Evolutionary conservation across 2,329 filamentous ascomycete genomes (phyloP).

Genomic region (Coniochaeta hoffmannii): DNA sequence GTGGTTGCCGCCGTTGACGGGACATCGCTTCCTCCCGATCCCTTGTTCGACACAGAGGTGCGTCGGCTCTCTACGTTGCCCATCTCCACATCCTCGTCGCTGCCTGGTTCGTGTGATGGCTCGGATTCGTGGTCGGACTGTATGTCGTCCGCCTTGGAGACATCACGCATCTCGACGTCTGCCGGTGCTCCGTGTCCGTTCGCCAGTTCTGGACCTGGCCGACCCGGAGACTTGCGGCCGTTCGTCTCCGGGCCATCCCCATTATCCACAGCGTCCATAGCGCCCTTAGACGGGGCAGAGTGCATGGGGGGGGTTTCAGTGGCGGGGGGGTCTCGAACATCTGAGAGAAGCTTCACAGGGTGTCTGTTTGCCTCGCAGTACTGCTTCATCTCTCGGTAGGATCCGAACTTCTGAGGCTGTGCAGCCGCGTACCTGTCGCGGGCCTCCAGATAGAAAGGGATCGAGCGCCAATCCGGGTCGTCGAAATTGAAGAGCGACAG

Average conservation of each 20-base stretch:
- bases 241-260: neutral
- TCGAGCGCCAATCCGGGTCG: conserved; percentile 5
- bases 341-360: neutral
- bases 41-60: neutral
- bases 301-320: too few species aligned
- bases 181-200: neutral
- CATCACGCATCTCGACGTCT: neutral
- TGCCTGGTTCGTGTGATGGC: neutral
- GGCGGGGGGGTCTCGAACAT: neutral
- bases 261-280: neutral
- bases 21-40: neutral
- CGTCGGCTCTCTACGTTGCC: neutral
- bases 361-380: neutral
- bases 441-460: conserved; percentile 12
- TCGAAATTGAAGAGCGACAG: conserved; percentile 15
- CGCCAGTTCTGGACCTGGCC: neutral
- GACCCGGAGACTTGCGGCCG: neutral
- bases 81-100: conserved; percentile 1
- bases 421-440: conserved; percentile 8
- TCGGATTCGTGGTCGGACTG: neutral
- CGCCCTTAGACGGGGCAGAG: neutral
- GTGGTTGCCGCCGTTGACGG: neutral
- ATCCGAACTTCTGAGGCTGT: neutral
- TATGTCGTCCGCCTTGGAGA: neutral
- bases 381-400: conserved; percentile 1